A percentile compares a stretch with the other conserved stretches of the same genome.
phyloP scores from a whole-genome alignment of 2,329 filamentous ascomycete species.

The Trichoderma cornu-damae region DNA sequence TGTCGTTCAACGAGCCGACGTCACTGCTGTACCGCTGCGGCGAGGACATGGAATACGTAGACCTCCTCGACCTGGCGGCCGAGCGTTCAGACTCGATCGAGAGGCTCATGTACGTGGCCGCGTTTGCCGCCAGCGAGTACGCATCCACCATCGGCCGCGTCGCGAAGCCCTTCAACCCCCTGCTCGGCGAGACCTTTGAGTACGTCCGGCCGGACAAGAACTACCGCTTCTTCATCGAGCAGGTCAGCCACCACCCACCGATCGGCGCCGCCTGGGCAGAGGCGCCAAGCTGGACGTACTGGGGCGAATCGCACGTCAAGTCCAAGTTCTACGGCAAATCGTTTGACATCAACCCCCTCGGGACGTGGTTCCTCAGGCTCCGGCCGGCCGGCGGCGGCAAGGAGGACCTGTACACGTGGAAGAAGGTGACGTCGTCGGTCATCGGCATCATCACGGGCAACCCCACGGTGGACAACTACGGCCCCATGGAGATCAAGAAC shows the following conservation, averaged over 20 bases:
- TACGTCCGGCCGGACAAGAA: conserved; percentile 94
- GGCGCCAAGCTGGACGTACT: conserved; percentile 92
- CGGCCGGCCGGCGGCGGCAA: conserved; percentile 69
- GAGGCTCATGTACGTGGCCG: conserved; percentile 87
- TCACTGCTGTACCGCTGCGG: conserved; percentile 90
- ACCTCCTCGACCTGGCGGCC: conserved; percentile 83
- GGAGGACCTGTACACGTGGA: conserved; percentile 94
- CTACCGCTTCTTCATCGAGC: conserved; percentile 97
- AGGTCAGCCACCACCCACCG: conserved; percentile 95
- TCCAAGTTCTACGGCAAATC: conserved; percentile 98
- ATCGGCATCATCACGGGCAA: conserved; percentile 97
- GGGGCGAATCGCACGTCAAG: conserved; percentile 89
- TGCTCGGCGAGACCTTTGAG: conserved; percentile 94
- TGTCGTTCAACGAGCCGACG: conserved; percentile 98
- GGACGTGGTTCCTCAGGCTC: conserved; percentile 92
- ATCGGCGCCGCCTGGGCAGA: conserved; percentile 92
- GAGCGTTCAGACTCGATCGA: conserved; percentile 83
- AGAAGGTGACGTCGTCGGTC: conserved; percentile 97
- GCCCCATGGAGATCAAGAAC: conserved; percentile 94
- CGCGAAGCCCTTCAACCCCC: conserved; percentile 95
- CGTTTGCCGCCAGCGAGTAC: conserved; percentile 94
- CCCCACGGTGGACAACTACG: conserved; percentile 96
- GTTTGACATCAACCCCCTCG: conserved; percentile 92
- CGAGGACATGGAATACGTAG: conserved; percentile 97
- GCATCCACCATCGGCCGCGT: conserved; percentile 95